These are phyloP conservation scores for Babesia gibsoni DNA, from an alignment of 169 alveolate species.

Conservation along the genomic window DNA sequence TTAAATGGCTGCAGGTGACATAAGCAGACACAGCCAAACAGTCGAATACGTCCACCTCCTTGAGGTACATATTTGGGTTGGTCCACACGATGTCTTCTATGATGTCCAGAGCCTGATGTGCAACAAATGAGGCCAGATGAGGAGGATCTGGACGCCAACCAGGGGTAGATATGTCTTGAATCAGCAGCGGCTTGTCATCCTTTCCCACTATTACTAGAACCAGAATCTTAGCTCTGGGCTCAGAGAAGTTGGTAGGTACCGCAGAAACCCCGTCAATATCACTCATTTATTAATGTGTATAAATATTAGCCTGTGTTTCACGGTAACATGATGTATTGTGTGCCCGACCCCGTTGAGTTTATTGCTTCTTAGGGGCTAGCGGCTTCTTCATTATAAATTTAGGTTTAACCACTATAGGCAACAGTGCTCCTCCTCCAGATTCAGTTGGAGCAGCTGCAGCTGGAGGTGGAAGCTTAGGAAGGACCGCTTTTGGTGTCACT, in stretches of 20 bases:
- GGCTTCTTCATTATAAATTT: slow-evolving; percentile 56
- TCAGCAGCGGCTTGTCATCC: slow-evolving; percentile 84
- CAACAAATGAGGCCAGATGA: slow-evolving; percentile 83
- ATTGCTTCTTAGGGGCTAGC: slow-evolving; percentile 47
- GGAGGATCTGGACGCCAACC: slow-evolving; percentile 83
- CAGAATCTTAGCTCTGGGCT: slow-evolving; percentile 57
- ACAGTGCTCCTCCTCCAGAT: slow-evolving; percentile 28
- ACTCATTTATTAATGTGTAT: slow-evolving; percentile 6
- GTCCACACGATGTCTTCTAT: slow-evolving; percentile 81
- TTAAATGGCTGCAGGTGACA: slow-evolving; percentile 81
- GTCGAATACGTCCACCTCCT: slow-evolving; percentile 81
- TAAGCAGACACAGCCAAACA: slow-evolving; percentile 84
- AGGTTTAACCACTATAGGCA: slow-evolving; percentile 53
- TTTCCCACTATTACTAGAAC: slow-evolving; percentile 85
- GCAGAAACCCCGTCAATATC: slow-evolving; percentile 10
- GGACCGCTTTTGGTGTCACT: not conserved
- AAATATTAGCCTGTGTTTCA: not conserved
- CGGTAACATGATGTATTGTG: slow-evolving; percentile 1
- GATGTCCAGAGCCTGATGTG: slow-evolving; percentile 85
- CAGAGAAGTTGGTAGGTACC: not conserved
- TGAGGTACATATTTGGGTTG: slow-evolving; percentile 73
- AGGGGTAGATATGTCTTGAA: slow-evolving; percentile 82
- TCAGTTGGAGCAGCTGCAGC: slow-evolving; percentile 8
- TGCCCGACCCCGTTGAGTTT: not conserved
- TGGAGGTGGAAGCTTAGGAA: not conserved